Base-by-base conservation (phyloP, 75 land plant genomes). In the Picea sitchensis region DNA sequence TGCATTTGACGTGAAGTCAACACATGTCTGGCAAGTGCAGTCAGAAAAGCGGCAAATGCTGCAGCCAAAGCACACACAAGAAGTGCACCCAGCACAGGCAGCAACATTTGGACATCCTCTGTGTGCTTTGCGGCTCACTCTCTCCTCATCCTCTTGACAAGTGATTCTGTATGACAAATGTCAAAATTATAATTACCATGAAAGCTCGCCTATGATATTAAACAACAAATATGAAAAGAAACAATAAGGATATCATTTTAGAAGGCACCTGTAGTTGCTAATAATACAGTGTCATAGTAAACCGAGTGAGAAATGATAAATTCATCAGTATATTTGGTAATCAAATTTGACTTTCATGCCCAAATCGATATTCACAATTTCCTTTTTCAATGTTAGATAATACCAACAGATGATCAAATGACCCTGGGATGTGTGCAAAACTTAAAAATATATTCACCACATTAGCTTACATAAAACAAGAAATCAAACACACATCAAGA, bases 11-110 rank as follows among this genome's bases (percentile, higher is more conserved):
- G 82, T 88, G 84, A 84, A 88, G 65, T 88, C 91, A 36, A 44
- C 60, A 79, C 93, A 91, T 2, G 85, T 85, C 81, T 86, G 83
- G 84, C 93, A 91, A 63, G 73, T 61, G 80, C 93, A 91, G 81
- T 89, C 89, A 2, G 88, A 82, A 76, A 91, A 91, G 17, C 91
- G 87, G 54, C 93, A 91, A n/a, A 82, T 80, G 44, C 81, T 84
- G 72, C 93, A 91, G 2, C 93, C 93, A 76, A 89, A 89, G 77
- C 93, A 91, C 17, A 91, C 91, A 75, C 93, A 91, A 18, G 84
- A 77, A 63, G 84, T 85, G 81, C 93, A 91, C 2, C 91, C 91
- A 13, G 63, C 84, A 84, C 91, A 89, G 15, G 82, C 80, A 30
- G 89, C 84, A n/a, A 86, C 77, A 13, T 83, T 86, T 4, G 77